phyloP scores from a whole-genome alignment of 257 asterid species.

The Asclepias syriaca region DNA sequence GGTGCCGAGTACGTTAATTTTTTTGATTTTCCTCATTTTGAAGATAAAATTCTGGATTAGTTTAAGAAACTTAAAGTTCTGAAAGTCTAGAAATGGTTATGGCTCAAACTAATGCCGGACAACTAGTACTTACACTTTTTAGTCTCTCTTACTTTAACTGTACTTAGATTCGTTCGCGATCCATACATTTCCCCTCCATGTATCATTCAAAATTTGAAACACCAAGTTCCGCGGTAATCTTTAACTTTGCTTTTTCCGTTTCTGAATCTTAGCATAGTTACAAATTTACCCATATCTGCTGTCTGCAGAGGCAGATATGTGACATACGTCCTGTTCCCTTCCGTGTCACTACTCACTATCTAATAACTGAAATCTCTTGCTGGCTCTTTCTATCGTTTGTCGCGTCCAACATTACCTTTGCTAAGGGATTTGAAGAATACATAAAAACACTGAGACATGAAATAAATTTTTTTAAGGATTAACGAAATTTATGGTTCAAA shows the following conservation, averaged over 20 bases:
- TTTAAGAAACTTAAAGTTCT: not conserved
- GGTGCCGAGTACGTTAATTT: not conserved
- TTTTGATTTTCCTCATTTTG: not conserved
- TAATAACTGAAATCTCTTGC: not conserved
- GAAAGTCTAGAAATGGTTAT: not conserved
- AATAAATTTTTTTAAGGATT: not conserved
- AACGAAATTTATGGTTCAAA: not conserved
- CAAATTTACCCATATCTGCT: not conserved
- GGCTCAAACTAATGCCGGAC: not conserved
- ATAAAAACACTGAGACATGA: not conserved
- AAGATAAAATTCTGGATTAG: not conserved
- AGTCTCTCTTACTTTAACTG: not conserved
- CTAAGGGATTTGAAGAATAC: not conserved
- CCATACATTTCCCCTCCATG: not conserved
- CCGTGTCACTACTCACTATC: not conserved
- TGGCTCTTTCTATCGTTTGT: not conserved
- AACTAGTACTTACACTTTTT: not conserved
- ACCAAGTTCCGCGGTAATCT: not conserved
- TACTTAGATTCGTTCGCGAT: not conserved
- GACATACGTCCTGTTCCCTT: not conserved
- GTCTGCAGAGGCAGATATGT: not conserved
- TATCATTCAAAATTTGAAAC: slow-evolving; percentile 3
- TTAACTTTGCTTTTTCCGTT: not conserved
- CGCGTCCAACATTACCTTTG: not conserved
- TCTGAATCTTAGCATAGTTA: not conserved